Conservation (phyloP, 2,329 filamentous ascomycete genomes). For the Stagonosporopsis tanaceti region DNA sequence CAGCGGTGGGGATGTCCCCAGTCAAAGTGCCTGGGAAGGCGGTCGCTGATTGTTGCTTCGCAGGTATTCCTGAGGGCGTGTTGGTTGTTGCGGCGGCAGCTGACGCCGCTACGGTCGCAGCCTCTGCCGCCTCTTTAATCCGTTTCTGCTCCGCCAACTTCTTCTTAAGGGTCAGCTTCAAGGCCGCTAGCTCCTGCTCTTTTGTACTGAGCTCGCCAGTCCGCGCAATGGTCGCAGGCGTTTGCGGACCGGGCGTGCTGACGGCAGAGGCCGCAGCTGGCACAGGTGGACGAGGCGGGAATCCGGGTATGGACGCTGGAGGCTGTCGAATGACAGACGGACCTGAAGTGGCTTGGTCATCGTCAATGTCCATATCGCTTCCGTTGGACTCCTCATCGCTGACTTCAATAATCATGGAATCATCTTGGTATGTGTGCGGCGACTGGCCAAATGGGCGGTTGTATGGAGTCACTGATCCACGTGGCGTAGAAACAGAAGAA, state of each 20-base stretch:
- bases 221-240: slow-evolving; percentile 47
- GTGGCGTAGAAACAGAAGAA: slow-evolving; percentile 60
- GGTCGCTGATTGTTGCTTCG: background rate
- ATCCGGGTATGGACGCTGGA: slow-evolving; percentile 29
- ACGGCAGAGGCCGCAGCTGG: slow-evolving; percentile 35
- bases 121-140: slow-evolving; percentile 29
- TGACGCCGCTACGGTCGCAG: slow-evolving; percentile 15
- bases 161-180: slow-evolving; percentile 37
- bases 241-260: slow-evolving; percentile 47
- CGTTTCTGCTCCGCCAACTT: slow-evolving; percentile 36
- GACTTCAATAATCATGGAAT: slow-evolving; percentile 80
- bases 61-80: background rate
- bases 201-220: slow-evolving; percentile 56
- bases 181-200: slow-evolving; percentile 60
- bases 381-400: slow-evolving; percentile 74
- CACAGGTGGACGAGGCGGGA: slow-evolving; percentile 37
- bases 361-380: slow-evolving; percentile 70
- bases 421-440: slow-evolving; percentile 57
- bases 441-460: slow-evolving; percentile 72
- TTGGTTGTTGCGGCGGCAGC: slow-evolving; percentile 6
- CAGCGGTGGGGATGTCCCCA: too few species aligned
- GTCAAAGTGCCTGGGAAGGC: too few species aligned
- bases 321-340: slow-evolving; percentile 20
- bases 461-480: slow-evolving; percentile 38
- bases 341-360: slow-evolving; percentile 57